Base-by-base conservation (phyloP, 192 early-diverging fungal genomes). In the Backusella tarrabulga region DNA sequence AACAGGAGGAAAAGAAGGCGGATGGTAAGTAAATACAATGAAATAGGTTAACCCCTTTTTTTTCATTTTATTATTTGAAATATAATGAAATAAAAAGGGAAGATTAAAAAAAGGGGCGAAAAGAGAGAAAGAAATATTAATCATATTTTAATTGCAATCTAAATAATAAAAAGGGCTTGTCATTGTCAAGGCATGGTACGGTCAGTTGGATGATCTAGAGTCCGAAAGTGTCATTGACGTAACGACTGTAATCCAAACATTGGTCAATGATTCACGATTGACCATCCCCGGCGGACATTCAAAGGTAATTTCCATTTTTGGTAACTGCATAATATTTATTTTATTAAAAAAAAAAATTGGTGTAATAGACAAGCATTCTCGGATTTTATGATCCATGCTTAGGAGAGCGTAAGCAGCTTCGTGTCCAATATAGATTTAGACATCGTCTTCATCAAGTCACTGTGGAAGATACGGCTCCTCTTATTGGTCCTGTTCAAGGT, bases 151-250 rank as follows among this genome's bases (percentile, higher is more conserved):
- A 67, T 63, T 52, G 14, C 17, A 60, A 70, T 52, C 23, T 81
- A 69, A 32, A 32, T 32, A 32, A 32, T 32, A 32, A 32, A 32
- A 19, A 77, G 82, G 93, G 1, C 79, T 99, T 71, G 88, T 97
- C 26, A 93, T 99, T 80, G 83, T 97, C 32, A 85, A 89, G 68
- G 98, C 97, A 36, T 76, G 90, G 44, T 99, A 98, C 76, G 98
- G 98, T 72, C 91, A 96, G 80, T 81, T 99, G 36, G 84, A 83
- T 32, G 80, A 68, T 8, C 72, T 72, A 2, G 42, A 72, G 0
- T 81, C 68, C 70, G 78, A 79, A 50, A 63, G 80, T 23, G 77
- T 84, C 36, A 85, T 92, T 21, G 98, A 99, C 84, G 97, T 98
- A 3, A 95, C 95, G 5, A 79, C 95, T 38, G 89, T 95, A 40